A percentile compares a stretch with the other conserved stretches of the same genome.
Evolutionary conservation across 2,329 filamentous ascomycete species (phyloP).

Genomic region (Colletotrichum sublineola): DNA sequence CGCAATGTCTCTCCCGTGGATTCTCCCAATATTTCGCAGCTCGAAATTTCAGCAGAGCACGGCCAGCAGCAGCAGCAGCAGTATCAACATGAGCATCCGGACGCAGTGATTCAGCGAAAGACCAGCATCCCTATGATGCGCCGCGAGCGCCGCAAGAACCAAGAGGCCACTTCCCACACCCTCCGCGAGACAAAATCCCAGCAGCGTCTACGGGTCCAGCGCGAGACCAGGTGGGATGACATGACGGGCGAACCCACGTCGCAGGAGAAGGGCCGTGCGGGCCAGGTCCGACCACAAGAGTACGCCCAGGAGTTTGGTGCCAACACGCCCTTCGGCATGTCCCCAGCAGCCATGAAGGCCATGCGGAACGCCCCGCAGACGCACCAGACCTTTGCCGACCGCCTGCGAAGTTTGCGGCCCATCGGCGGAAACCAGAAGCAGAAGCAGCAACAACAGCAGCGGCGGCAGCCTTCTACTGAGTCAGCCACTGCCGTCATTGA

Average conservation of each 20-base stretch:
- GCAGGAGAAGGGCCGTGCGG: conserved; percentile 66
- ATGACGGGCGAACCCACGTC: conserved; percentile 75
- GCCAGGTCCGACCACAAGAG: conserved; percentile 68
- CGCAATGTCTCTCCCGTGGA: conserved; percentile 67
- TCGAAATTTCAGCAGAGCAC: conserved; percentile 22
- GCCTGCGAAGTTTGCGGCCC: conserved; percentile 58
- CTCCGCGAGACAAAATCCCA: conserved; percentile 57
- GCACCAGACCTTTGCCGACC: conserved; percentile 58
- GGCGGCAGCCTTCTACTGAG: conserved; percentile 32
- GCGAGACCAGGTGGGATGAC: conserved; percentile 71
- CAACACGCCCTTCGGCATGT: conserved; percentile 44
- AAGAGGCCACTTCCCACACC: conserved; percentile 52
- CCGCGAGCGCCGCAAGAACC: conserved; percentile 62
- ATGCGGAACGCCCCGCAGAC: conserved; percentile 42
- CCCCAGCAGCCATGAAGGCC: conserved; percentile 45
- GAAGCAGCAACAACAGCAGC: conserved; percentile 9
- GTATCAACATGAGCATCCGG: conserved; percentile 40
- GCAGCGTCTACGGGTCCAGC: conserved; percentile 50
- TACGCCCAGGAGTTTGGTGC: conserved; percentile 55
- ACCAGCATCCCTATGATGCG: conserved; percentile 67
- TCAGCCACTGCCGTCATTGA: conserved; percentile 36
- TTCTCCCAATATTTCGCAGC: conserved; percentile 53
- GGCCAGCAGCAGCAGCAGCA: conserved; percentile 39
- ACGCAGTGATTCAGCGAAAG: conserved; percentile 47
- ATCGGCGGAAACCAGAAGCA: conserved; percentile 42